A percentile compares a stretch with the other conserved stretches of the same genome.
Conservation (phyloP, 108 stramenopile species). For the Ochromonas danica region DNA sequence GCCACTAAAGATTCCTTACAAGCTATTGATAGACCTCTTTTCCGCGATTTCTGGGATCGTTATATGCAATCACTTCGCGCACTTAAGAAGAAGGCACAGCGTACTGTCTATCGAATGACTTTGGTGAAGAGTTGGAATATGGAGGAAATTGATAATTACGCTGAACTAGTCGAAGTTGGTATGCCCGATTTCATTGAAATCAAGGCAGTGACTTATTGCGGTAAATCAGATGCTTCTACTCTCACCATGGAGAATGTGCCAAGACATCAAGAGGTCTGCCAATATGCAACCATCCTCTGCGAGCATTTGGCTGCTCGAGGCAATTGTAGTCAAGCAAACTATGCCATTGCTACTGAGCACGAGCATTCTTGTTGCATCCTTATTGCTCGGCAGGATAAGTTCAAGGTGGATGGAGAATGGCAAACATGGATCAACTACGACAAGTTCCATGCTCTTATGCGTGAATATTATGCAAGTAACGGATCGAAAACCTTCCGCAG, state of each 20-base stretch:
- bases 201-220: conserved; percentile 96
- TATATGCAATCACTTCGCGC: conserved; percentile 65
- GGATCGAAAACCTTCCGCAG: conserved; percentile 63
- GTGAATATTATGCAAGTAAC: conserved; percentile 36
- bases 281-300: conserved; percentile 64
- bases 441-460: conserved; percentile 71
- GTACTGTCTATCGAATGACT: conserved; percentile 90
- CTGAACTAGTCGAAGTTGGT: conserved; percentile 18
- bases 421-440: conserved; percentile 94
- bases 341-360: conserved; percentile 87
- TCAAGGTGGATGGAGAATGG: conserved; percentile 80
- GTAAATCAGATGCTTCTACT: conserved; percentile 87
- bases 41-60: conserved; percentile 88
- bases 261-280: conserved; percentile 88
- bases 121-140: conserved; percentile 91
- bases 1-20: conserved; percentile 77
- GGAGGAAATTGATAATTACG: conserved; percentile 55
- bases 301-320: conserved; percentile 26
- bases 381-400: conserved; percentile 60
- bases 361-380: conserved; percentile 90
- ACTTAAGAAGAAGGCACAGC: conserved; percentile 78
- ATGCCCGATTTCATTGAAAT: conserved; percentile 76
- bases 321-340: conserved; percentile 59
- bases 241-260: conserved; percentile 92
- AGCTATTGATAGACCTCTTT: conserved; percentile 5